Evolutionary conservation across 208 protist species (phyloP).

Genomic region (Leishmania martiniquensis): DNA sequence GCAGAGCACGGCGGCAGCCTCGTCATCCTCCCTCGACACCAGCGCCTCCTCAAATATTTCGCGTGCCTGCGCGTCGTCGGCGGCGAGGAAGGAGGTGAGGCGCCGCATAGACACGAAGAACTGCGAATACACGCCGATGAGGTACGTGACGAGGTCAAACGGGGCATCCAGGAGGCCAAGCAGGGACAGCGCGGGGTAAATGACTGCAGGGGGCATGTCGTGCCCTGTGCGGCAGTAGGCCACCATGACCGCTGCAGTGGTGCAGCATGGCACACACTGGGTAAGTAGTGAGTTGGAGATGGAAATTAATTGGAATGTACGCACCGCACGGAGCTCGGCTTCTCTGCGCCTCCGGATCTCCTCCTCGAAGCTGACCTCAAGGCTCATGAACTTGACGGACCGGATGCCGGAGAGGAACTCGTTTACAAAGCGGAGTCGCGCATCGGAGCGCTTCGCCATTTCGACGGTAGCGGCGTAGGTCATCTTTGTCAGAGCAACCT

Average conservation of each 20-base stretch:
- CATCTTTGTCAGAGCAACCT: slow-evolving; percentile 51
- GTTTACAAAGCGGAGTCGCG: slow-evolving; percentile 89
- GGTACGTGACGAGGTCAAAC: slow-evolving; percentile 78
- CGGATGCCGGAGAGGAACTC: slow-evolving; percentile 94
- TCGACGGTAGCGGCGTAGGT: slow-evolving; percentile 21
- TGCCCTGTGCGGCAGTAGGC: slow-evolving; percentile 53
- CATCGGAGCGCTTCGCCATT: slow-evolving; percentile 67
- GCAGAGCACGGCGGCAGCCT: slow-evolving; percentile 38
- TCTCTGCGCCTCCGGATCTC: slow-evolving; percentile 43
- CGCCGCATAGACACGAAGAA: slow-evolving; percentile 83
- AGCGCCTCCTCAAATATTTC: slow-evolving; percentile 29
- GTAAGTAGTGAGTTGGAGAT: slow-evolving; percentile 58
- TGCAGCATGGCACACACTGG: slow-evolving; percentile 48
- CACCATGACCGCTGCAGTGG: slow-evolving; percentile 58
- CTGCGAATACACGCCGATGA: slow-evolving; percentile 61
- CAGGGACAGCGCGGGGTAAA: slow-evolving; percentile 46
- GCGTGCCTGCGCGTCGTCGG: slow-evolving; percentile 33
- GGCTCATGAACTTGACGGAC: slow-evolving; percentile 93
- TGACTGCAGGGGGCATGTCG: slow-evolving; percentile 69
- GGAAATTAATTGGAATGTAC: slow-evolving; percentile 33
- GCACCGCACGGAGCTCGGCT: slow-evolving; percentile 48
- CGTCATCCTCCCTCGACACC: slow-evolving; percentile 1
- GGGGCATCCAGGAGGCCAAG: slow-evolving; percentile 36
- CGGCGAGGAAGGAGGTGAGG: slow-evolving; percentile 70
- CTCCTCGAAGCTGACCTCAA: slow-evolving; percentile 74